These are phyloP conservation scores for Penicillium expansum DNA, from an alignment of 2,329 filamentous ascomycete genomes.

Conservation along the genomic window DNA sequence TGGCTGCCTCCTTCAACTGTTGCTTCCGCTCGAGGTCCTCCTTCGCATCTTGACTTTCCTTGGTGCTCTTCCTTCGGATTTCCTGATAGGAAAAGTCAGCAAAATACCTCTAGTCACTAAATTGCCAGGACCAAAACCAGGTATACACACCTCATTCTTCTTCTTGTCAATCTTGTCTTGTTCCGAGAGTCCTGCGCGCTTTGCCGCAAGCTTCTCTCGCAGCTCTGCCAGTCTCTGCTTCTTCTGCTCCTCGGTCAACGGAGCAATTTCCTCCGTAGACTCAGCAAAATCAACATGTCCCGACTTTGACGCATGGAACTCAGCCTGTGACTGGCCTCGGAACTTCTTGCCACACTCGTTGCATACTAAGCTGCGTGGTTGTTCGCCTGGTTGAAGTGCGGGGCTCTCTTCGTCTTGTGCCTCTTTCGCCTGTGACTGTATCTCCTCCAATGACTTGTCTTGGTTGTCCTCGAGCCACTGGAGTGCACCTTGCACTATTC, in stretches of 20 bases:
- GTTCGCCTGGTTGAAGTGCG: conserved; percentile 66
- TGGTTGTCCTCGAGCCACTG: conserved; percentile 94
- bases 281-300: conserved; percentile 89
- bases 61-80: conserved; percentile 81
- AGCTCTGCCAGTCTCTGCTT: conserved; percentile 74
- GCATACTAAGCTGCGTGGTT: conserved; percentile 80
- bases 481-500: conserved; percentile 76
- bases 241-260: conserved; percentile 90
- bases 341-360: conserved; percentile 95
- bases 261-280: conserved; percentile 86
- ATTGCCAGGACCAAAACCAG: not conserved
- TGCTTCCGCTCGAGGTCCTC: conserved; percentile 86
- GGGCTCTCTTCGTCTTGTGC: conserved; percentile 59
- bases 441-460: conserved; percentile 80
- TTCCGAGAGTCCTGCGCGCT: conserved; percentile 65
- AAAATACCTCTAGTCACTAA: not conserved
- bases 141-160: conserved; percentile 69
- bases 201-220: conserved; percentile 67
- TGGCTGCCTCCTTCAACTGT: conserved; percentile 83
- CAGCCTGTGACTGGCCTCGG: conserved; percentile 73
- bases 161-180: conserved; percentile 79
- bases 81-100: conserved; percentile 41
- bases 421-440: conserved; percentile 57
- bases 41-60: conserved; percentile 83
- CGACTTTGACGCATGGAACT: conserved; percentile 89